phyloP scores from a whole-genome alignment of 2,329 filamentous ascomycete genomes.

The Ophiocordyceps camponoti-rufipedis region DNA sequence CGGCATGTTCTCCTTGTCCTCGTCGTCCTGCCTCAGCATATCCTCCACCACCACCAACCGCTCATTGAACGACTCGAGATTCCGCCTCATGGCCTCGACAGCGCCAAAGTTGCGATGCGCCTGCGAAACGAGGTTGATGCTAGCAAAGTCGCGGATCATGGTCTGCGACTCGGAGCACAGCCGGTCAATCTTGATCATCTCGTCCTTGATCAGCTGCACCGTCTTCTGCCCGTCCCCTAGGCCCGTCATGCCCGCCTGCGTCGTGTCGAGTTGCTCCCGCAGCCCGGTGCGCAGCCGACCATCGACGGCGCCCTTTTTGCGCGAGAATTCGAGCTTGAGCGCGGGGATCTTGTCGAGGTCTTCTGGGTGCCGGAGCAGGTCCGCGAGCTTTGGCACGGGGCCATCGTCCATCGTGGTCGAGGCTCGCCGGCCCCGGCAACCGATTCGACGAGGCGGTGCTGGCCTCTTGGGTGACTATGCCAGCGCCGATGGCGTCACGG shows the following conservation, averaged over 20 bases:
- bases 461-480: too few relatives aligned
- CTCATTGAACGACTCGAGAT: conserved; percentile 73
- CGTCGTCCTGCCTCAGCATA: conserved; percentile 68
- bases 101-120: conserved; percentile 93
- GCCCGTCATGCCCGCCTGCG: conserved; percentile 79
- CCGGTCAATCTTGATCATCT: conserved; percentile 97
- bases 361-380: conserved; percentile 86
- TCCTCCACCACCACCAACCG: conserved; percentile 58
- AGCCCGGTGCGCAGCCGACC: conserved; percentile 75
- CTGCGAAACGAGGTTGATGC: conserved; percentile 80
- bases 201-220: conserved; percentile 85
- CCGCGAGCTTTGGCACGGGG: conserved; percentile 63
- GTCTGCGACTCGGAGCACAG: conserved; percentile 93
- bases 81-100: conserved; percentile 81
- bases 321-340: conserved; percentile 79
- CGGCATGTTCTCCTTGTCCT: conserved; percentile 74
- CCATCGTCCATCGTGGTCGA: conserved; percentile 30
- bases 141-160: conserved; percentile 92
- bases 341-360: conserved; percentile 90
- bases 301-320: conserved; percentile 87
- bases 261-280: conserved; percentile 83
- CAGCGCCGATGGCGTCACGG: too few relatives aligned
- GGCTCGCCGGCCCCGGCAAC: not conserved
- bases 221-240: conserved; percentile 82
- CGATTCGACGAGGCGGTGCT: too few relatives aligned